Base-by-base conservation (phyloP, 768 basidiomycete genomes). In the Hericium alpestre region DNA sequence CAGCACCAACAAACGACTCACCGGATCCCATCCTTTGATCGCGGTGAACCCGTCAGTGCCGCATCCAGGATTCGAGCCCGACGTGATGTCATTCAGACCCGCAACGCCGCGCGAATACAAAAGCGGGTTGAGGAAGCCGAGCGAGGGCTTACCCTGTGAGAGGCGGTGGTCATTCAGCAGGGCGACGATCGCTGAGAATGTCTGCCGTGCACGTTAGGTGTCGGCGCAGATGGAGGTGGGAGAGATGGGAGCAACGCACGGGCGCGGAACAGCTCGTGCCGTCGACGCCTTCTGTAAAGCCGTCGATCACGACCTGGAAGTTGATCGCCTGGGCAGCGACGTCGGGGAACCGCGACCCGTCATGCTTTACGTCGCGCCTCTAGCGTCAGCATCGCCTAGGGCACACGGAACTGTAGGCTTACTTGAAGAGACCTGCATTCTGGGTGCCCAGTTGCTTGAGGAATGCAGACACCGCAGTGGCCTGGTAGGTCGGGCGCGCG, bases 1-100 rank as follows among this genome's bases (percentile, higher is more conserved):
- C 2, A 23, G 10, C 49, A 46, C 9, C 41, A 46, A 20, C 2
- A 13, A 15, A 60, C 20, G 18, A 47, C 60, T 23, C 40, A 60
- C 62, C 18, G 62, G 56, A 48, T 64, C 61, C 64, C 63, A 64
- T 10, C 63, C 58, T 10, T 15, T 18, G 3, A 25, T 54, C 11
- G 64, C 66, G 16, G 63, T 54, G 53, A 68, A 68, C 71, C 83
- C 82, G 51, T 69, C 66, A 3, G 76, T 80, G 0, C 76, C 74
- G 61, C 85, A 87, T 16, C 84, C 84, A 2, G 83, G 82, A 64
- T 85, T 86, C 2, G 73, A 73, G 6, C 83, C 84, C 12, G 78
- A 78, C 0, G 70, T 74, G 60, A 87, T 83, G 77, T 65, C 79
- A 60, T 71, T 72, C 56, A 74, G 68, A 27, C 66, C 69, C 4